Evolutionary conservation across 192 early-diverging fungal species (phyloP).

Genomic region (Coemansia sp.): DNA sequence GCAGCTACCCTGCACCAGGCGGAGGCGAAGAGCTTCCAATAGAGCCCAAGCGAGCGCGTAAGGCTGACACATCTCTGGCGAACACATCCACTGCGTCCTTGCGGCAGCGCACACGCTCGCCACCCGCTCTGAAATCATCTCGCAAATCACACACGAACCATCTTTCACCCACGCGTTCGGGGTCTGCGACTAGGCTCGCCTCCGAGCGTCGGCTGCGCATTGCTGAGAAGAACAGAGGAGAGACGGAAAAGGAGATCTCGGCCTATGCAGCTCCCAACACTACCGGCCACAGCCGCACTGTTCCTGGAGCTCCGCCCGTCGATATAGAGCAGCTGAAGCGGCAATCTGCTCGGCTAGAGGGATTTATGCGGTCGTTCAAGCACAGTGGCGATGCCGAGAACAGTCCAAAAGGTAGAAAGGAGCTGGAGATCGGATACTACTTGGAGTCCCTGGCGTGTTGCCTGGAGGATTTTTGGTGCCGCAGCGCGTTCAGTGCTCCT

Average conservation of each 20-base stretch:
- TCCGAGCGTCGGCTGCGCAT: not conserved
- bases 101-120: not conserved
- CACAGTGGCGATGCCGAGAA: constrained; percentile 47
- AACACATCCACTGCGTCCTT: not conserved
- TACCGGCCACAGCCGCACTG: not conserved
- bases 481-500: constrained; percentile 23
- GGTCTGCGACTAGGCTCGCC: not conserved
- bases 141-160: not conserved
- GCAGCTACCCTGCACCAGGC: not conserved
- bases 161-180: not conserved
- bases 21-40: not conserved
- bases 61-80: not conserved
- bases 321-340: constrained; percentile 36
- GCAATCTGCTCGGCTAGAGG: constrained; percentile 28
- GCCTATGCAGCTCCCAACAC: not conserved
- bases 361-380: constrained; percentile 43
- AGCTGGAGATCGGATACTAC: constrained; percentile 44
- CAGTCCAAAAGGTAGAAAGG: constrained; percentile 21
- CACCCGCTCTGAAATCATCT: not conserved
- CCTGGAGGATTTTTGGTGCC: constrained; percentile 49
- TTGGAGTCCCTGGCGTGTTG: constrained; percentile 53
- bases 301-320: constrained; percentile 4
- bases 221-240: not conserved
- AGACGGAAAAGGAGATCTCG: not conserved
- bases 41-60: constrained; percentile 28